A percentile compares a stretch with the other conserved stretches of the same genome.
Conservation (phyloP, 164 flowering plant species). For the Dillenia suffruticosa region DNA sequence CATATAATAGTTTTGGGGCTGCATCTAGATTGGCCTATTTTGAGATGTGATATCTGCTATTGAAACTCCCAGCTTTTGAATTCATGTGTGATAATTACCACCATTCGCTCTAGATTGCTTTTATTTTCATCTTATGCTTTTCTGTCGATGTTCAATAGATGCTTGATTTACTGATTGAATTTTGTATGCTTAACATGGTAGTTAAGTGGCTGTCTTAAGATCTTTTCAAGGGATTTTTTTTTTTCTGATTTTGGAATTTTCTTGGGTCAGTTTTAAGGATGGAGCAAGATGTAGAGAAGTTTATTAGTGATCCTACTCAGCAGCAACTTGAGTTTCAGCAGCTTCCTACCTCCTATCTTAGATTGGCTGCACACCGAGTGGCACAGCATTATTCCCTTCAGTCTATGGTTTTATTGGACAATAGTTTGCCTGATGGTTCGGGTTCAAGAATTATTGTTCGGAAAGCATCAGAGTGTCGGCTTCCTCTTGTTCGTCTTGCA, state of each 20-base stretch:
- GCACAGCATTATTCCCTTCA: constrained; percentile 93
- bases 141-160: not conserved
- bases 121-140: not conserved
- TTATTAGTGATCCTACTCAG: constrained; percentile 71
- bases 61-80: too few relatives aligned
- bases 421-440: constrained; percentile 72
- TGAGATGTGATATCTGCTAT: too few relatives aligned
- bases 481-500: constrained; percentile 75
- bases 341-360: constrained; percentile 93
- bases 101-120: not conserved
- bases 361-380: constrained; percentile 96
- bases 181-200: too few relatives aligned
- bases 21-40: too few relatives aligned
- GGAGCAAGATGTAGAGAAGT: constrained; percentile 95
- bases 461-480: constrained; percentile 63
- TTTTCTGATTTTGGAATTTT: not conserved
- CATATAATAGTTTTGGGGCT: too few relatives aligned
- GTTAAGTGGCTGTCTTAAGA: not conserved
- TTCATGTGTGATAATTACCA: too few relatives aligned
- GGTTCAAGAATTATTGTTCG: constrained; percentile 78
- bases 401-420: constrained; percentile 82
- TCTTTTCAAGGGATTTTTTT: not conserved
- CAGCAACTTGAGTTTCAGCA: constrained; percentile 92
- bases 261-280: constrained; percentile 67
- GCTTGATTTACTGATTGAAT: too few relatives aligned